Conservation (phyloP, 768 basidiomycete genomes). For the Hygrophoropsis aurantiaca region DNA sequence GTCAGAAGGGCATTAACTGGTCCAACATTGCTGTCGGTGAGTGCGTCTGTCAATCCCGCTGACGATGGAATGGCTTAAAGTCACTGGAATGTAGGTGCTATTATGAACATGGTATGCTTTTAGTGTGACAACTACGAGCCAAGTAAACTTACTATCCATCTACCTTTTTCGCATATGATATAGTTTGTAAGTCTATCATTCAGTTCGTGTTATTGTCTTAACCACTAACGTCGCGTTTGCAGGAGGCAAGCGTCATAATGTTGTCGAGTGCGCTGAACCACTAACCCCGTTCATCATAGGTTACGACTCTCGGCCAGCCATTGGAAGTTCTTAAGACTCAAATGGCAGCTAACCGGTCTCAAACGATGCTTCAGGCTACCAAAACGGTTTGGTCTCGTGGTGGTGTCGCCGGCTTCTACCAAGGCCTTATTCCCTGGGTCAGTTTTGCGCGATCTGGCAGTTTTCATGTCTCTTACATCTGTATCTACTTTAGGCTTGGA, state of each 20-base stretch:
- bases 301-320: slow-evolving; percentile 97
- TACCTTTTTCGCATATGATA: not conserved
- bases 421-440: slow-evolving; percentile 99
- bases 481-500: slow-evolving; percentile 76
- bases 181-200: slow-evolving; percentile 46
- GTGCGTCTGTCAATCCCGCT: slow-evolving; percentile 29
- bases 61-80: slow-evolving; percentile 16
- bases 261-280: not conserved
- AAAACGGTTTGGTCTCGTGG: slow-evolving; percentile 90
- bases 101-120: slow-evolving; percentile 93
- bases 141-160: slow-evolving; percentile 6
- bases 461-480: not conserved
- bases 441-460: slow-evolving; percentile 25
- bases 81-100: slow-evolving; percentile 60
- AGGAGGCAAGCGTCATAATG: slow-evolving; percentile 67
- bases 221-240: slow-evolving; percentile 16
- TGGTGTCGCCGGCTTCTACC: slow-evolving; percentile 88
- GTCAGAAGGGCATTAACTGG: slow-evolving; percentile 90
- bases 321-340: slow-evolving; percentile 98
- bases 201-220: slow-evolving; percentile 6
- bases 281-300: slow-evolving; percentile 45
- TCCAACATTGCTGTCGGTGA: slow-evolving; percentile 93
- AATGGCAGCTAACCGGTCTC: slow-evolving; percentile 96
- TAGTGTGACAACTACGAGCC: slow-evolving; percentile 35
- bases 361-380: slow-evolving; percentile 86